Conservation (phyloP, 2,329 filamentous ascomycete genomes). For the Ophiostoma himal-ulmi region DNA sequence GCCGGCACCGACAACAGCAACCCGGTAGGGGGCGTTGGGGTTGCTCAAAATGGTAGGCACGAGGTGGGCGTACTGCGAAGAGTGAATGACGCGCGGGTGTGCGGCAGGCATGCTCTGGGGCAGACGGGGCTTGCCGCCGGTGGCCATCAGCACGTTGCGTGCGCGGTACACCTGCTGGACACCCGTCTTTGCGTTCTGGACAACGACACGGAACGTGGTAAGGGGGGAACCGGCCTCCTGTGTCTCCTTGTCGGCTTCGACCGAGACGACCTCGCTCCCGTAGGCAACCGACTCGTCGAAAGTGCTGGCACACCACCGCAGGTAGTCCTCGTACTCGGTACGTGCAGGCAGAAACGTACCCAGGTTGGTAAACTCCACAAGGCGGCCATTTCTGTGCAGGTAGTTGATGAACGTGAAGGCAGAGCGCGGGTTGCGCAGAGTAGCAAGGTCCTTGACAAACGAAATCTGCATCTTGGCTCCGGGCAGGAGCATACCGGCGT, state of each 20-base stretch:
- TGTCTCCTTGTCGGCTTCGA: conserved; percentile 49
- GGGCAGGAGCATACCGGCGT: conserved; percentile 89
- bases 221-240: conserved; percentile 37
- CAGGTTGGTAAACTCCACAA: conserved; percentile 87
- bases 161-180: conserved; percentile 48
- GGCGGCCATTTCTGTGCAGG: conserved; percentile 70
- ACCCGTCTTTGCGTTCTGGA: conserved; percentile 56
- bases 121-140: conserved; percentile 60
- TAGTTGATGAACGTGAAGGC: conserved; percentile 97
- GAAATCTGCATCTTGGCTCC: conserved; percentile 97
- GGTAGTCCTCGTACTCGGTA: conserved; percentile 90
- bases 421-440: conserved; percentile 77
- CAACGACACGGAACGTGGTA: conserved; percentile 62
- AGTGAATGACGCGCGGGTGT: conserved; percentile 75
- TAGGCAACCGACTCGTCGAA: conserved; percentile 73
- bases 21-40: conserved; percentile 54
- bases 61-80: conserved; percentile 71
- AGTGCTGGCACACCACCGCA: conserved; percentile 80
- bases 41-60: conserved; percentile 56
- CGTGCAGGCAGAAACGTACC: conserved; percentile 81
- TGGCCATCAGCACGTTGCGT: conserved; percentile 59
- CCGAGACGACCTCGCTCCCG: conserved; percentile 66
- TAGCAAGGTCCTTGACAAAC: conserved; percentile 93
- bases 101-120: conserved; percentile 63
- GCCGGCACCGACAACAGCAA: conserved; percentile 82